These are phyloP conservation scores for Arabidopsis arenosa DNA, from an alignment of 345 rosid genomes.

Conservation along the genomic window DNA sequence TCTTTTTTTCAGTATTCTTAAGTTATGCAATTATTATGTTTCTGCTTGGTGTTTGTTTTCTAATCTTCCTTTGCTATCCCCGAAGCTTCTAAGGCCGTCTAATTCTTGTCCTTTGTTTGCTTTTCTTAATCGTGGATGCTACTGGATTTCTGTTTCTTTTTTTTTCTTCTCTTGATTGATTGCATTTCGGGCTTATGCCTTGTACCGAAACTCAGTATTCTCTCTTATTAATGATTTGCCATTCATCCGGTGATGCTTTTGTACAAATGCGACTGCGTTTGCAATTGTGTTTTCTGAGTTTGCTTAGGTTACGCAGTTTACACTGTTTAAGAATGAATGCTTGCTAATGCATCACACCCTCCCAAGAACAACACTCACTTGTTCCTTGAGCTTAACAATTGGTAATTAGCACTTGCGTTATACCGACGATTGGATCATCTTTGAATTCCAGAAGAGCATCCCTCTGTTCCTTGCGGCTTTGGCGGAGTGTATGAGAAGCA, in stretches of 20 bases:
- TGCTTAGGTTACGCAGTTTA: not conserved
- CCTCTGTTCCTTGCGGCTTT: too few relatives aligned
- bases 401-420: too few relatives aligned
- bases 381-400: too few relatives aligned
- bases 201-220: conserved; percentile 22
- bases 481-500: too few relatives aligned
- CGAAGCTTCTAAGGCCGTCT: conserved; percentile 51
- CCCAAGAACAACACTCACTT: too few relatives aligned
- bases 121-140: conserved; percentile 51
- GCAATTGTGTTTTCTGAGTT: not conserved
- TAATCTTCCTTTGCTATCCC: conserved; percentile 44
- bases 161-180: conserved; percentile 6
- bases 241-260: conserved; percentile 1
- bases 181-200: conserved; percentile 16
- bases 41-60: conserved; percentile 53
- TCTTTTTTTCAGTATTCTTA: conserved; percentile 36
- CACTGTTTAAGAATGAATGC: not conserved
- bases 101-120: conserved; percentile 57
- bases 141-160: conserved; percentile 27
- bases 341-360: not conserved
- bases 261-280: not conserved
- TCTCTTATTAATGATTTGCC: conserved; percentile 29
- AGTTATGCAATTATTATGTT: conserved; percentile 55
- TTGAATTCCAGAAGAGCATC: too few relatives aligned
- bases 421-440: too few relatives aligned